Evolutionary conservation across 805 yeast genomes (phyloP).

Genomic region (Candida ficus): DNA sequence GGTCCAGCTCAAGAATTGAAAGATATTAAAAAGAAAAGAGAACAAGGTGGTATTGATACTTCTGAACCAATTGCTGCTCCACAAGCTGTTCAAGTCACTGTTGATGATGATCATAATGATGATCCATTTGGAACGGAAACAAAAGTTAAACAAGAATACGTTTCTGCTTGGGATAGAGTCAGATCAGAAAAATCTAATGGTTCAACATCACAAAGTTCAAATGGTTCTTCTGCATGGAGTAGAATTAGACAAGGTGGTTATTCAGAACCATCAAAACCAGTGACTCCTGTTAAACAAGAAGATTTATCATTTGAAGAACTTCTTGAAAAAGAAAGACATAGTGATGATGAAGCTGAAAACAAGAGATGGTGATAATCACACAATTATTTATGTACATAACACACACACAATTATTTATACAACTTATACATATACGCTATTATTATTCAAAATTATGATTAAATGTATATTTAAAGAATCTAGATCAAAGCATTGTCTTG

Average conservation of each 20-base stretch:
- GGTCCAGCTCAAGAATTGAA: slow-evolving; percentile 26
- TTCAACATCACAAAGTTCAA: background rate
- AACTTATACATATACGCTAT: background rate
- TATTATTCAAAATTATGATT: background rate
- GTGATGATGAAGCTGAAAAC: slow-evolving; percentile 13
- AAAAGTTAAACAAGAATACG: slow-evolving; percentile 1
- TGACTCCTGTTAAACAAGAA: no score
- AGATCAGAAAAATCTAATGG: slow-evolving; percentile 27
- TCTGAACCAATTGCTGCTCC: no score
- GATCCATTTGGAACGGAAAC: slow-evolving; percentile 20
- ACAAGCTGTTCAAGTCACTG: no score
- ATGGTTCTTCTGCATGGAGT: slow-evolving; percentile 21
- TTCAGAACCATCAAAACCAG: background rate
- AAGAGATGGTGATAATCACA: slow-evolving; percentile 13
- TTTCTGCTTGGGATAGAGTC: slow-evolving; percentile 35
- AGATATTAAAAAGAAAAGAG: slow-evolving; percentile 8
- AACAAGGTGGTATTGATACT: background rate
- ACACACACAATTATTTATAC: background rate
- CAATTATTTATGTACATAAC: background rate
- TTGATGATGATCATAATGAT: no score
- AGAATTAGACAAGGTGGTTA: slow-evolving; percentile 21
- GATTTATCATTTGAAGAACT: slow-evolving; percentile 19
- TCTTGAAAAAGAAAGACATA: slow-evolving; percentile 22
- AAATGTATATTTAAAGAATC: background rate
- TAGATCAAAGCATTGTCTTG: slow-evolving; percentile 47